Evolutionary conservation across 169 alveolate species (phyloP), one percentile per base, ranked within the genome.

Genomic region (Cryptosporidium viatorum): DNA sequence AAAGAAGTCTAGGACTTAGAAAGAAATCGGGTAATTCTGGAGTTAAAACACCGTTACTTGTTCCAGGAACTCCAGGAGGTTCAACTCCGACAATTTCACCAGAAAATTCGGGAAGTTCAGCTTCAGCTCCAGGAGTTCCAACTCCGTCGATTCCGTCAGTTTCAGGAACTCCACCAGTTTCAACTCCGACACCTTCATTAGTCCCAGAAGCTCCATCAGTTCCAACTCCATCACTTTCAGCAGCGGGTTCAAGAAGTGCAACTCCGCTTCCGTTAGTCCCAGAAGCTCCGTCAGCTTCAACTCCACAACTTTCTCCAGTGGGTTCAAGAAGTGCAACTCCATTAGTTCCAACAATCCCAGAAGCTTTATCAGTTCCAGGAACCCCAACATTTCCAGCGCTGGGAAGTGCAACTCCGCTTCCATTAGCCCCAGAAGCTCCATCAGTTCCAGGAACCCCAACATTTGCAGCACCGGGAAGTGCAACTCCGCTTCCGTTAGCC

Each of bases 391-490:
- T 10, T 39, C 0, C 45, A 39, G 45, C n/a, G n/a, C n/a, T n/a
- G n/a, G n/a, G 45, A 6, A 2, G 0, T 33, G 6, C 43, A 70
- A 0, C 71, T 68, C 21, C 92, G 68, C 48, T 0, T 14, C 3
- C 52, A 45, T 1, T 9, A 0, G 21, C 9, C 5, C 59, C 70
- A 9, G 75, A 23, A 9, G 10, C 21, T 39, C 92, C 92, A 31
- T 0, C 67, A 7, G 74, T 7, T 12, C 51, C 70, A 9, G 75
- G 69, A 9, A 45, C 52, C 23, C 92, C 92, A 31, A 2, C 37
- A 4, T 0, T 16, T 7, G 6, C 85, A 71, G 37, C 33, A n/a
- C n/a, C 9, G 48, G 43, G 45, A 6, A 39, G 9, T 14, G 31
- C 71, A 50, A n/a, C 68, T 12, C 6, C 68, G 26, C 51, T 48